Conservation (phyloP, 768 basidiomycete genomes). For the Kwoniella heveanensis region DNA sequence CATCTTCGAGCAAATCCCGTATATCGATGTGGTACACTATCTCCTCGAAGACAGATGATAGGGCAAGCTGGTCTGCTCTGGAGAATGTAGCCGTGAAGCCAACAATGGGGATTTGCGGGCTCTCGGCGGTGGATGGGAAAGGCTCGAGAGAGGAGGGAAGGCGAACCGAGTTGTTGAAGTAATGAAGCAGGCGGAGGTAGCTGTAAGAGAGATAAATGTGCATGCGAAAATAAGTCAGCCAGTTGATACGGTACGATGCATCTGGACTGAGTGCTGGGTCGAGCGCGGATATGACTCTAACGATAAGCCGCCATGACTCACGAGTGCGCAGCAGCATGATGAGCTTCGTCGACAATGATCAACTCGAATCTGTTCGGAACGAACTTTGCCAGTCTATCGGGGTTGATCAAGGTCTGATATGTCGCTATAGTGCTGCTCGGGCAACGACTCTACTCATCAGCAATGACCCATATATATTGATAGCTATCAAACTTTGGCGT, state of each 20-base stretch:
- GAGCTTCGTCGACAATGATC: conserved; percentile 88
- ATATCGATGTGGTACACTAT: conserved; percentile 94
- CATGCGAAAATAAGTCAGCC: too few species aligned
- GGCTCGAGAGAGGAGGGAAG: conserved; percentile 55
- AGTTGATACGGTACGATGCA: too few species aligned
- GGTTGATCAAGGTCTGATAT: conserved; percentile 68
- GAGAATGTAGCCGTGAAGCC: conserved; percentile 96
- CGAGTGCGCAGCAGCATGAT: conserved; percentile 92
- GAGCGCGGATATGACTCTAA: too few species aligned
- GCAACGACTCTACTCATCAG: too few species aligned
- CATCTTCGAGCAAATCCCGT: conserved; percentile 84
- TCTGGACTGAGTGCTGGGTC: too few species aligned
- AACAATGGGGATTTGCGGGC: conserved; percentile 68
- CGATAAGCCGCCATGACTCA: conserved; percentile 58
- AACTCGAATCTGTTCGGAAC: conserved; percentile 68
- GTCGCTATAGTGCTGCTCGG: conserved; percentile 52
- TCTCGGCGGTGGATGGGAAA: conserved; percentile 29
- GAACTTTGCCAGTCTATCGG: conserved; percentile 72
- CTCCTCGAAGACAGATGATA: conserved; percentile 82
- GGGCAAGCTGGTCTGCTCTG: conserved; percentile 83
- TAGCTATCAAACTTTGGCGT: too few species aligned
- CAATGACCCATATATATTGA: too few species aligned
- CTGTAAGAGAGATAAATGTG: too few species aligned
- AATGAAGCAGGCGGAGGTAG: conserved; percentile 79
- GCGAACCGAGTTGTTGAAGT: conserved; percentile 67